Base-by-base conservation (phyloP, 1,284 basidiomycete genomes). In the Afroboletus lepidellus region DNA sequence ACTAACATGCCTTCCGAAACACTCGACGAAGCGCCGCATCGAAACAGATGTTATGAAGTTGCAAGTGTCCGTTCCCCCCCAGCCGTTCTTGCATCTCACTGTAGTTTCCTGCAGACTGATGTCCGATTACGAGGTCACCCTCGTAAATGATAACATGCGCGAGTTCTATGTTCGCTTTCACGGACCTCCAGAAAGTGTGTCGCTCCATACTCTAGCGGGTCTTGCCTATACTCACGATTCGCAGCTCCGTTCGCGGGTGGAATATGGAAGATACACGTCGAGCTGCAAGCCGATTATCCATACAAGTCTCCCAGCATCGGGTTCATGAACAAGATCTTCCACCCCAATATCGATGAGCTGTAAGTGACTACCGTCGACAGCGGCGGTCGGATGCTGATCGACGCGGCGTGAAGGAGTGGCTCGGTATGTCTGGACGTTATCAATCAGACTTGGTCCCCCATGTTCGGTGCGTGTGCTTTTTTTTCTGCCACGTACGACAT, bases 281-380 rank as follows among this genome's bases (percentile, higher is more conserved):
- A 99, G 69, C 80, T 99, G n/a, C 96, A 97, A 5, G 94, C 98
- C 65, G 93, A 97, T 72, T 99, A 99, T 68, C 97, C 96, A 1
- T 99, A 91, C 85, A 99, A 99, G 74, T 96, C 93, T 30, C 96
- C 97, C 3, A 96, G 93, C 65, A 99, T 99, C 63, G 96, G 96
- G 1, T 99, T 99, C 74, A 96, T 98, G 93, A 99, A 99, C 84
- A 98, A 98, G 87, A 98, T 99, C 69, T 99, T 98, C 71, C 96
- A 99, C 67, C 96, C 96, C 11, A 98, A 98, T 69, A 98, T 98
- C 65, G 94, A 98, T 72, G 95, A 98, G 72, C 74, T 95, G 90
- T 94, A 65, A 67, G 88, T 71, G 41, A 18, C 24, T 32, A 36
- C 50, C 43, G 32, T 13, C 16, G 20, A 25, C 25, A 20, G 3